Evolutionary conservation across 2,329 filamentous ascomycete genomes (phyloP), one percentile per base, ranked within the genome.

Genomic region (Sporothrix variecibatus): DNA sequence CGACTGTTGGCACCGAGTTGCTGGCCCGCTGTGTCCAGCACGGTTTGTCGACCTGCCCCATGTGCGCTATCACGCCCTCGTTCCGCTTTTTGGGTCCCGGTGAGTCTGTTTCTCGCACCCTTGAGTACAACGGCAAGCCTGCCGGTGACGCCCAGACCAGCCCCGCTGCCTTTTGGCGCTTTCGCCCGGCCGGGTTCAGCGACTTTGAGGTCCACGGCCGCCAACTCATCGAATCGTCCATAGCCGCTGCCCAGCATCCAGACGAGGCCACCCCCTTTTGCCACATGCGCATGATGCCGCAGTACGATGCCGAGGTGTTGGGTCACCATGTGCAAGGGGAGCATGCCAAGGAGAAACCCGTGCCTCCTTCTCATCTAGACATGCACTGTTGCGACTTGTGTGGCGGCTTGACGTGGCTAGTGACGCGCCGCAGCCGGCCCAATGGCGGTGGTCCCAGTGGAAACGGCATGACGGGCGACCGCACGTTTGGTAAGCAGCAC

Each of bases 31-130:
- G 74, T 12, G 49, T 75, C 0, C 71, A 46, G 34, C 74, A 75
- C 12, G 58, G 67, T n/a, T 56, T 75, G 28, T 58, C 71, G 11
- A 75, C 74, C 3, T 75, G 74, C 12, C 74, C 74, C 9, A 68
- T 73, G 67, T 75, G 74, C 26, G 74, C 74, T 60, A 75, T 75
- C 26, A 73, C 71, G 4, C 74, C 74, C 23, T 73, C 74, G 7
- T 40, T 60, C 6, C 11, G n/a, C 0, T 75, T 75, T 11, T 28
- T 75, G 20, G 74, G 71, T 2, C 74, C 74, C 17, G 71, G 71
- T 15, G 74, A 75, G 38, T 23, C 34, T 8, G 2, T 73, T 1
- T 8, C 9, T 17, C 20, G 20, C 17, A 38, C 34, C 11, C 17
- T 73, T 2, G 26, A 23, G 28, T 20, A 40, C 43, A 12, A 12